These are phyloP conservation scores for Vigna trinervia DNA, from an alignment of 306 rosid species.

Conservation along the genomic window DNA sequence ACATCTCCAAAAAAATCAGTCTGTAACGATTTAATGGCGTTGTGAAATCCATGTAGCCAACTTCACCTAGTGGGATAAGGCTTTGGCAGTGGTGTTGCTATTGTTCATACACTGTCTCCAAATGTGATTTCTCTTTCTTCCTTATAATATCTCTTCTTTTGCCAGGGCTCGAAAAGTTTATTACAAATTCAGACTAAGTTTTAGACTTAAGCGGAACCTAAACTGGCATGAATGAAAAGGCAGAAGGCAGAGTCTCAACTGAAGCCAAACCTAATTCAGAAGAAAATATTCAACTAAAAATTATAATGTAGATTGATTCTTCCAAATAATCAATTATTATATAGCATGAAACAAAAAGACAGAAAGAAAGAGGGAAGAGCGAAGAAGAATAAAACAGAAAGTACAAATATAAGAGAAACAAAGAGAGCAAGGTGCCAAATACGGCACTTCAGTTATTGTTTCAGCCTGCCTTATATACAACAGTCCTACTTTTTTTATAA, in stretches of 20 bases:
- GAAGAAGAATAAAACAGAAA: background rate
- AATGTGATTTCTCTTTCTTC: background rate
- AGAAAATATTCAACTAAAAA: conserved; percentile 5
- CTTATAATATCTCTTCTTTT: background rate
- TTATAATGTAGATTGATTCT: background rate
- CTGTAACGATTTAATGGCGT: background rate
- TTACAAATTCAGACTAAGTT: conserved; percentile 3
- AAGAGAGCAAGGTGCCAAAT: background rate
- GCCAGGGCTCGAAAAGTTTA: background rate
- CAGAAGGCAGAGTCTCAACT: background rate
- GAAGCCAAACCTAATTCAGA: background rate
- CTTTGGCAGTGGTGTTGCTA: background rate
- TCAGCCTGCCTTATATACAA: background rate
- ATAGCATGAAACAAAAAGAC: background rate
- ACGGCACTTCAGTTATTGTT: background rate
- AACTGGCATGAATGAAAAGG: background rate
- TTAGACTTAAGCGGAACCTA: conserved; percentile 14
- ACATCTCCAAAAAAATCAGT: background rate
- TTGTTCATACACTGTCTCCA: background rate
- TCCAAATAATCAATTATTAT: conserved; percentile 10
- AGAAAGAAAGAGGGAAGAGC: background rate
- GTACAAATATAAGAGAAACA: background rate
- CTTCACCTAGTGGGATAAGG: background rate
- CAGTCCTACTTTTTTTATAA: background rate
- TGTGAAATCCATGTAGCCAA: background rate